These are phyloP conservation scores for Geum urbanum DNA, from an alignment of 306 rosid species.

Conservation along the genomic window DNA sequence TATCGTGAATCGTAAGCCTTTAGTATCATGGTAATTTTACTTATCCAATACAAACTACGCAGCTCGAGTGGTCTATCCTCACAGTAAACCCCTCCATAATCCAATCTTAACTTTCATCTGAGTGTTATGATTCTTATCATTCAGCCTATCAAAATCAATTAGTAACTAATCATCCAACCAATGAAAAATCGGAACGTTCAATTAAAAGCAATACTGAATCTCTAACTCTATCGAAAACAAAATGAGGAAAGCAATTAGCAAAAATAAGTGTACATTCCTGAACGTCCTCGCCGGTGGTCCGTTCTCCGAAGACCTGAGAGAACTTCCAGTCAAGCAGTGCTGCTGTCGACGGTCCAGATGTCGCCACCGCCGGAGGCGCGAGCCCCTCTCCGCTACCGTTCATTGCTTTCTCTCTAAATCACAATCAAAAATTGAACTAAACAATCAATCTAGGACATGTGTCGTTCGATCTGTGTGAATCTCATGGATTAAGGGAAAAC, in stretches of 20 bases:
- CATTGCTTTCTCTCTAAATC: too few species aligned
- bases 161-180: neutral
- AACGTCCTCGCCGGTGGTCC: too few species aligned
- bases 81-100: neutral
- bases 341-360: too few species aligned
- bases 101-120: neutral
- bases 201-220: constrained; percentile 10
- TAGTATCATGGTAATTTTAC: neutral
- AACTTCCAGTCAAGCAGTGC: too few species aligned
- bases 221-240: constrained; percentile 5
- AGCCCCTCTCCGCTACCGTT: too few species aligned
- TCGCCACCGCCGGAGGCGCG: too few species aligned
- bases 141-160: constrained; percentile 8
- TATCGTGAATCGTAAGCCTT: neutral
- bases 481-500: constrained; percentile 9
- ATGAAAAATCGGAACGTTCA: neutral
- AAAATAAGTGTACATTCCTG: too few species aligned
- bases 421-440: constrained; percentile 37
- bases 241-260: too few species aligned
- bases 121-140: neutral
- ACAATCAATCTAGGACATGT: constrained; percentile 30
- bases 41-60: too few species aligned
- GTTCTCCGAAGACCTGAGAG: too few species aligned
- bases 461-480: constrained; percentile 39
- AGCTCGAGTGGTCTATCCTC: constrained; percentile 3